phyloP scores from a whole-genome alignment of 345 rosid genomes.

The Aquilaria malaccensis region DNA sequence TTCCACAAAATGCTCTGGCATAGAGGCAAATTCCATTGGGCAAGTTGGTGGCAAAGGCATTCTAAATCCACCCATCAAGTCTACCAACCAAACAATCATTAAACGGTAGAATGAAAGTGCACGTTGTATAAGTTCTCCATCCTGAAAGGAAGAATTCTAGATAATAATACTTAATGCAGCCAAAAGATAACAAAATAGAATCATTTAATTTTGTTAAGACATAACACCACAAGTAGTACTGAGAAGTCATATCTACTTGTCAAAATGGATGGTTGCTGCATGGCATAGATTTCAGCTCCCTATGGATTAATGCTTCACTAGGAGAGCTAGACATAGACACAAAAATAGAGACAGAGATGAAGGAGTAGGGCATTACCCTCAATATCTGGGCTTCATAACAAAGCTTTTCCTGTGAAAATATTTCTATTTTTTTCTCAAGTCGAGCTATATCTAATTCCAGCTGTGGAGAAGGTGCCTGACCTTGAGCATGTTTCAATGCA shows the following conservation, averaged over 20 bases:
- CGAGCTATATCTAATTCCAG: slow-evolving; percentile 59
- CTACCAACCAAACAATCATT: slow-evolving; percentile 86
- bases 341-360: slow-evolving; percentile 3
- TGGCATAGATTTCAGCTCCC: no score
- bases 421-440: slow-evolving; percentile 76
- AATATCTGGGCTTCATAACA: slow-evolving; percentile 94
- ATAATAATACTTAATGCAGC: background rate
- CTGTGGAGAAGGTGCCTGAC: slow-evolving; percentile 62
- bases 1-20: slow-evolving; percentile 99
- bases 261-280: no score
- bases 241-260: no score
- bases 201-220: background rate
- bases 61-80: slow-evolving; percentile 88
- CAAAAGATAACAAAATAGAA: background rate
- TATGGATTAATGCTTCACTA: no score
- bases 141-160: slow-evolving; percentile 35
- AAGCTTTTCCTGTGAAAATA: slow-evolving; percentile 76
- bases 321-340: no score
- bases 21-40: slow-evolving; percentile 86
- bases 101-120: slow-evolving; percentile 87
- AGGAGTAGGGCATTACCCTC: slow-evolving; percentile 49
- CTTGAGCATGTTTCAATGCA: slow-evolving; percentile 61
- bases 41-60: slow-evolving; percentile 84
- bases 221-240: no score
- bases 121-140: slow-evolving; percentile 64